Percentiles rank a stretch among this genome's conserved stretches.
These are phyloP conservation scores for Fonsecaea nubica DNA, from an alignment of 2,329 filamentous ascomycete species.

Conservation along the genomic window DNA sequence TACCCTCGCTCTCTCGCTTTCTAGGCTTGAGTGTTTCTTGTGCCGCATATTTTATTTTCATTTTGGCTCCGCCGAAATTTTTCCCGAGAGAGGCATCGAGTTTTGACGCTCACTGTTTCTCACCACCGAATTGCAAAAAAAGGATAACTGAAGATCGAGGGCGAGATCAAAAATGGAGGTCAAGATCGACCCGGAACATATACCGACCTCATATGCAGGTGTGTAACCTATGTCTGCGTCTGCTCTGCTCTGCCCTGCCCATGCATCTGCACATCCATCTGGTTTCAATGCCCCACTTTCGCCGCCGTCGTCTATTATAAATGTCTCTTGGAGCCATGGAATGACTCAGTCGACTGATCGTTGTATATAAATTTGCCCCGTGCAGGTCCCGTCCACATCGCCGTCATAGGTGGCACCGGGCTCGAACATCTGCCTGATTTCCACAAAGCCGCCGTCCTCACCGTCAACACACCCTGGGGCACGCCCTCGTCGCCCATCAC, in stretches of 20 bases:
- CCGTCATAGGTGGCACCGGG: constrained; percentile 91
- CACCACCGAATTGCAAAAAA: no score
- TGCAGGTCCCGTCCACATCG: constrained; percentile 76
- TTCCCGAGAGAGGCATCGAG: no score
- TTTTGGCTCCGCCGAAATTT: no score
- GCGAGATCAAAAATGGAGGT: constrained; percentile 5
- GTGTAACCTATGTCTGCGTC: background rate
- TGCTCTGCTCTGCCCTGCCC: no score
- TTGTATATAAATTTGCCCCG: background rate
- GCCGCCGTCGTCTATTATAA: background rate
- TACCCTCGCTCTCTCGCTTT: no score
- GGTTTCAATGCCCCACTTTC: background rate
- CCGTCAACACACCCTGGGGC: constrained; percentile 86
- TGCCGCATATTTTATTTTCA: no score
- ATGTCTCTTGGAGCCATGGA: background rate
- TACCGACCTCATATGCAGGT: constrained; percentile 32
- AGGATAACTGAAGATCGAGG: background rate
- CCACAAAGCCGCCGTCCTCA: constrained; percentile 79
- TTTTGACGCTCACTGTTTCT: no score
- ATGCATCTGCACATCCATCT: no score
- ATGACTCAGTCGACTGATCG: background rate
- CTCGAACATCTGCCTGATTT: constrained; percentile 87
- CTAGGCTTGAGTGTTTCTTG: no score
- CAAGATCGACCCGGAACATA: constrained; percentile 23
- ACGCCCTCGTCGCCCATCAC: constrained; percentile 76